phyloP scores from a whole-genome alignment of 805 yeast species.

The Lachancea sp. region DNA sequence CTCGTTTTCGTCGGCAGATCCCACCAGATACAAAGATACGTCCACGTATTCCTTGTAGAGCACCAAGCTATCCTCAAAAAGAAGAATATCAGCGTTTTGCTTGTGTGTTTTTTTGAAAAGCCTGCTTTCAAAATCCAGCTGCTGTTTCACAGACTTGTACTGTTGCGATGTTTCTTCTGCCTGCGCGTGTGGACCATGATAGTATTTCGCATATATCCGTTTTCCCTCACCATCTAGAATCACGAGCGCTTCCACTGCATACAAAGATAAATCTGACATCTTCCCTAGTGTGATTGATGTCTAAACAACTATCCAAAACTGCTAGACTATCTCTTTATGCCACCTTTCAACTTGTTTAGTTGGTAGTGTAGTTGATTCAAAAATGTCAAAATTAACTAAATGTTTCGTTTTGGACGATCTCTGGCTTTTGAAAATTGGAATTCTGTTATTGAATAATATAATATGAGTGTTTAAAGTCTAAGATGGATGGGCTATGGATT shows the following conservation, averaged over 20 bases:
- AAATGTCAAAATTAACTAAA: neutral
- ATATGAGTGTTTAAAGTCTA: neutral
- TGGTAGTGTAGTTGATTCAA: neutral
- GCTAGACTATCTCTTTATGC: no score
- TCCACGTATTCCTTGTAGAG: constrained; percentile 86
- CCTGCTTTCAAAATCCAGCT: constrained; percentile 67
- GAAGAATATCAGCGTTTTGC: constrained; percentile 69
- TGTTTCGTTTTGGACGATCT: neutral
- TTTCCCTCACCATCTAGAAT: constrained; percentile 77
- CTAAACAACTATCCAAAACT: no score
- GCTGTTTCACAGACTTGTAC: constrained; percentile 41
- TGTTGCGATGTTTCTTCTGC: constrained; percentile 19
- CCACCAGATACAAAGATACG: constrained; percentile 62
- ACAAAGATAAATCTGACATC: constrained; percentile 52
- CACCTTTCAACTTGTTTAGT: neutral
- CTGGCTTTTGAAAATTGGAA: neutral
- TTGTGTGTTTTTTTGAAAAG: constrained; percentile 73
- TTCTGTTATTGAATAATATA: neutral
- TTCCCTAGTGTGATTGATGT: neutral
- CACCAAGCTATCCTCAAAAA: constrained; percentile 72
- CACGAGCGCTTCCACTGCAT: constrained; percentile 74
- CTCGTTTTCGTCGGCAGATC: constrained; percentile 78
- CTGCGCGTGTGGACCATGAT: constrained; percentile 51
- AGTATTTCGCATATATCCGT: constrained; percentile 80
- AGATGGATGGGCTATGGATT: neutral